Base-by-base conservation (phyloP, 345 rosid genomes). In the Gossypium rotundifolium region DNA sequence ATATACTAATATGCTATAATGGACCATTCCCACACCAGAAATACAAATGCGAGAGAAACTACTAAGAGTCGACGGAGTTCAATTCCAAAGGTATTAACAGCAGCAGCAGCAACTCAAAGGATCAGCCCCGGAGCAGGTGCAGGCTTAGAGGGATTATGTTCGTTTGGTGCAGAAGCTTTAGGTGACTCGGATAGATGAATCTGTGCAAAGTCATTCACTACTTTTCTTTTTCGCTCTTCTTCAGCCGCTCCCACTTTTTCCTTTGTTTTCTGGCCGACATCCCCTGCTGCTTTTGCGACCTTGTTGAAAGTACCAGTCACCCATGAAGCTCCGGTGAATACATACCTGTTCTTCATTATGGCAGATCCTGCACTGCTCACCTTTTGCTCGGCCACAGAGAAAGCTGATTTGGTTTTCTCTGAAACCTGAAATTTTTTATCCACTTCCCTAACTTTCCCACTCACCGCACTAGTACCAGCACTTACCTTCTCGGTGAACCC, bases 381-480 rank as follows among this genome's bases (percentile, higher is more conserved):
- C 54, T 86, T 93, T 78, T 93, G 91, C 83, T 91, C 99, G 0
- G 99, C 97, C 46, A 83, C 93, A 10, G 94, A 89, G 52, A 91
- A 87, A 55, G 99, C 97, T 9, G 93, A 88, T 74, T 91, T 95
- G 18, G 99, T 90, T 85, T 93, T 95, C 87, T 88, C 99, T 0
- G 99, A 88, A 52, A 95, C 98, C 81, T 93, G 99, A 80, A 85
- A 93, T 82, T 91, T 95, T 83, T 87, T 87, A 80, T 95, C 99
- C 77, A 90, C 97, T 84, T 91, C 98, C 59, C 98, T 85, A 42
- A 93, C 97, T 79, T 91, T 95, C 75, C 84, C 96, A 23, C 99
- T 75, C 61, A 91, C 92, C 18, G 86, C 90, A 22, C 88, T 51
- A 5, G 98, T 90, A 42, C 97, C 89, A 11, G 88, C 93, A 70